Evolutionary conservation across 768 basidiomycete species (phyloP), one percentile per base, ranked within the genome.

Genomic region (Amanita subjunquillea): DNA sequence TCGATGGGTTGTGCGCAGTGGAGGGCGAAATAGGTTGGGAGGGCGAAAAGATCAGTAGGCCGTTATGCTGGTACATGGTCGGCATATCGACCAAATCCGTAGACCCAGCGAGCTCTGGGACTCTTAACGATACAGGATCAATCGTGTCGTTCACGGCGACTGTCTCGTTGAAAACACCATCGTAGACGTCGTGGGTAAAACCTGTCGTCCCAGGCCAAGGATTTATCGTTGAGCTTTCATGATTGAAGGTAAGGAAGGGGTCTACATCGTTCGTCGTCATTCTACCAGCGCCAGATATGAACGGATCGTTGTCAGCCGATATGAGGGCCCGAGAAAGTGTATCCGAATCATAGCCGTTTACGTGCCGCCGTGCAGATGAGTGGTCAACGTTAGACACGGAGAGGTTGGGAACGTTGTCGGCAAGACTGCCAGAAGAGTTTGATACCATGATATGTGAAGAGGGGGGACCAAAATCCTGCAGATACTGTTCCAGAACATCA

Each of bases 61-160:
- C 25, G n/a, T 36, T 17, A n/a, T 36, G 32, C 12, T 36, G 39
- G 32, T 30, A 38, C 30, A 38, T 38, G 13, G 10, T 7, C 13
- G 30, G 43, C 5, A 10, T 39, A n/a, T 50, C 41, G 20, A 49
- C 23, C 9, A 23, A 6, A 38, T 44, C 54, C 1, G 30, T 13
- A 10, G 42, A 27, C 23, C 30, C 42, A 15, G 6, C 40, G 10
- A 44, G 29, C 10, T 42, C 45, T 20, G 30, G 36, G 9, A 23
- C 51, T 10, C 47, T 34, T 29, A 56, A 39, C 7, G 54, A 22
- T 10, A 30, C 23, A 23, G 55, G 52, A 54, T 56, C 52, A n/a
- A 56, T 54, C 9, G 53, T 56, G 3, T 44, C 55, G 44, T 27
- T 45, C 7, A 39, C 37, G 4, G 34, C 25, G 17, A 27, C 34